Base-by-base conservation (phyloP, 129 eudicot genomes). In the Deinandra increscens region DNA sequence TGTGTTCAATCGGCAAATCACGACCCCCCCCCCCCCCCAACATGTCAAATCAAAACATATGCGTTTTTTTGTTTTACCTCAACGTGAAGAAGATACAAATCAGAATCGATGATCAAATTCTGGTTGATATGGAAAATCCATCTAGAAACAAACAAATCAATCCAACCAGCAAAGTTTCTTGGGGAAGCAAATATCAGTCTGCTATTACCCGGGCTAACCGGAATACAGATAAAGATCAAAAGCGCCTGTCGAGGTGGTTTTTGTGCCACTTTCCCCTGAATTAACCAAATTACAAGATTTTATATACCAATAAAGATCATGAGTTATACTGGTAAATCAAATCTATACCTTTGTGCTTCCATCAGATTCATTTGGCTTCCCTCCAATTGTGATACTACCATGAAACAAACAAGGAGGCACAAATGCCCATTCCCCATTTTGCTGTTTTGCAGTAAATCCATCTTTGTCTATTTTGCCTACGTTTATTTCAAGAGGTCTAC, bases 171-270 rank as follows among this genome's bases (percentile, higher is more conserved):
- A 74, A 85, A 83, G 79, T 87, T 87, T 77, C 90, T 85, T 0
- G 93, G 93, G 49, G 84, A 75, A 34, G 83, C 59, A 79, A 83
- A 88, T 74, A 91, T 91, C 72, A 91, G 26, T 73, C 97, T 82
- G 84, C 97, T 91, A 48, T 83, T 70, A 15, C 97, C 97, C 15
- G 97, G 96, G 66, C 96, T 85, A 63, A 91, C 96, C 36, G 97
- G 97, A 68, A 85, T 70, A 69, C 97, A 91, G 49, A 83, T 26
- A 70, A 91, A 91, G 14, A 83, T 73, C 39, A 87, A 74, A 19
- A 81, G 64, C n/a, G 65, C 51, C 66, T 61, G 71, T 76, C 38
- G 75, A 64, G 69, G 75, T 49, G 81, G 45, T 6, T 55, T 58
- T 41, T 60, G 26, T 29, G 81, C 23, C 15, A 53, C 12, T 66